A percentile compares a stretch with the other conserved stretches of the same genome.
phyloP scores from a whole-genome alignment of 176 grass and related monocot species.

The Triticum dicoccoides region DNA sequence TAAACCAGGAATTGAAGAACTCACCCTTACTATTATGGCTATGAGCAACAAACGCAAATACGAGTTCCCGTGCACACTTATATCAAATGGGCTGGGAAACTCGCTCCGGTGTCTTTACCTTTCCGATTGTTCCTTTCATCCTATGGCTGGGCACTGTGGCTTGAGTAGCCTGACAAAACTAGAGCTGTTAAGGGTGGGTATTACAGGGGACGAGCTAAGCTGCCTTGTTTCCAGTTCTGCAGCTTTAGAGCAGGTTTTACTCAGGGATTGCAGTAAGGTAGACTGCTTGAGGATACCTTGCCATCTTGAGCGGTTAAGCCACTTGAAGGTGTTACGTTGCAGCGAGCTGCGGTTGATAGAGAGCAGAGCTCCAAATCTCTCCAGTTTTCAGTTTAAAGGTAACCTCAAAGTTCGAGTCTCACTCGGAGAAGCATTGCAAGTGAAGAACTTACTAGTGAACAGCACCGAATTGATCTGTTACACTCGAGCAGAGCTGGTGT shows the following conservation, averaged over 20 bases:
- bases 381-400: background rate
- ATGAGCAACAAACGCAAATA: background rate
- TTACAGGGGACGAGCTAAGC: background rate
- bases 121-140: background rate
- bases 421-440: constrained; percentile 6
- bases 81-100: background rate
- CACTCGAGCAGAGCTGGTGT: background rate
- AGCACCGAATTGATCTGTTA: background rate
- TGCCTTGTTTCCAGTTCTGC: background rate
- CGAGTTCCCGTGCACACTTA: background rate
- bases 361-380: constrained; percentile 13
- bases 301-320: background rate
- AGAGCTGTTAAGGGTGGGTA: background rate
- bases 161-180: background rate
- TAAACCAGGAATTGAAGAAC: background rate
- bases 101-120: background rate
- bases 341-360: background rate
- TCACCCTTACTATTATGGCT: background rate
- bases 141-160: background rate
- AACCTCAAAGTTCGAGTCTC: background rate
- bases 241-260: background rate
- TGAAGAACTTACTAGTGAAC: background rate
- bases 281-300: constrained; percentile 5
- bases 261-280: background rate
- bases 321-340: background rate